Conservation (phyloP, 2,329 filamentous ascomycete genomes). For the Pleomassaria siparia region DNA sequence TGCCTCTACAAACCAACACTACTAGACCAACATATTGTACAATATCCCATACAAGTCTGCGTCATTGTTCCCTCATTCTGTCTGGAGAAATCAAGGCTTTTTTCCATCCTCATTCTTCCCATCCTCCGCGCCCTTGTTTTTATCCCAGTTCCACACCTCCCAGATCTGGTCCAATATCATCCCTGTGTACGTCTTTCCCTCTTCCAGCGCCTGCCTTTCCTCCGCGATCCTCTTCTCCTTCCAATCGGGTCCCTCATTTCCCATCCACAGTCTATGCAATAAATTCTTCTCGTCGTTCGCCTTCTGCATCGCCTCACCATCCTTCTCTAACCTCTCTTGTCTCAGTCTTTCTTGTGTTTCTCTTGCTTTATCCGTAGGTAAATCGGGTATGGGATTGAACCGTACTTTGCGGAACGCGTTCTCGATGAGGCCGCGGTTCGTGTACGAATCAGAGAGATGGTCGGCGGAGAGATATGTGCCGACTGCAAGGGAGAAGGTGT, state of each 20-base stretch:
- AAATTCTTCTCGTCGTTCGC: constrained; percentile 25
- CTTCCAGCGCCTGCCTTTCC: constrained; percentile 44
- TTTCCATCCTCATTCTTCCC: constrained; percentile 7
- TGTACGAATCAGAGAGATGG: constrained; percentile 49
- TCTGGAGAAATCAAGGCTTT: constrained; percentile 1
- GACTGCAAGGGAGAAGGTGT: constrained; percentile 57
- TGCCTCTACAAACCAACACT: too few species aligned
- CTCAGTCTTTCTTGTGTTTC: constrained; percentile 30
- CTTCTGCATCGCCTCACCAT: constrained; percentile 29
- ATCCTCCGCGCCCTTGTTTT: constrained; percentile 27
- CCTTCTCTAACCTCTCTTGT: constrained; percentile 38
- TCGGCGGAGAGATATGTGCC: constrained; percentile 54
- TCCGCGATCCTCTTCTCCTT: constrained; percentile 48
- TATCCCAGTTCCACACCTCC: constrained; percentile 51
- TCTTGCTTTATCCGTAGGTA: constrained; percentile 43
- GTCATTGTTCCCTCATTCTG: neutral
- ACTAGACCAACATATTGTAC: too few species aligned
- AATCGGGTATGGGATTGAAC: constrained; percentile 9
- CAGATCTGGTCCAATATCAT: constrained; percentile 51
- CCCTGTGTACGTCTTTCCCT: constrained; percentile 45
- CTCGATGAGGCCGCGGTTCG: constrained; percentile 40
- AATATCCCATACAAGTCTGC: neutral
- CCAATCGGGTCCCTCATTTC: constrained; percentile 48
- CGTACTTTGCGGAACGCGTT: constrained; percentile 25
- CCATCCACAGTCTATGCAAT: constrained; percentile 43